A percentile compares a stretch with the other conserved stretches of the same genome.
phyloP scores from a whole-genome alignment of 2,329 filamentous ascomycete species.

The Phialocephala subalpina region DNA sequence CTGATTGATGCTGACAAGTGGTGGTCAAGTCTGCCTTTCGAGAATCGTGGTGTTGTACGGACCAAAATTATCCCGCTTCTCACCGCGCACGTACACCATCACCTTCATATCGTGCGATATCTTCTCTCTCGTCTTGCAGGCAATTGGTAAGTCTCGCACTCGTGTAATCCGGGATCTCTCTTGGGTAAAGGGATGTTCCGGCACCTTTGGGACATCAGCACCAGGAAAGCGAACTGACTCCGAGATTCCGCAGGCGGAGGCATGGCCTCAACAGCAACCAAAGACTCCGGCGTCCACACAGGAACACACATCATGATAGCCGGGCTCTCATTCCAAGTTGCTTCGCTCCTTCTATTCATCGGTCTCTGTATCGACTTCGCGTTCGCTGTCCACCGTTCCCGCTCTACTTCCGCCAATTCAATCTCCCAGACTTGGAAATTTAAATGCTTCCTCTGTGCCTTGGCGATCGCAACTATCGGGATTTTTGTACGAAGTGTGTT shows the following conservation, averaged over 20 bases:
- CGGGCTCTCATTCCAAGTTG: slow-evolving; percentile 65
- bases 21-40: slow-evolving; percentile 54
- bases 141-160: slow-evolving; percentile 33
- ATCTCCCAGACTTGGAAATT: slow-evolving; percentile 23
- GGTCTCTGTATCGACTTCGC: slow-evolving; percentile 32
- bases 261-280: slow-evolving; percentile 48
- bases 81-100: slow-evolving; percentile 54
- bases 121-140: slow-evolving; percentile 65
- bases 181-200: too few relatives aligned
- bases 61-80: slow-evolving; percentile 52
- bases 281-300: slow-evolving; percentile 42
- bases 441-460: slow-evolving; percentile 33
- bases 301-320: slow-evolving; percentile 65
- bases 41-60: slow-evolving; percentile 55
- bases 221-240: too few relatives aligned
- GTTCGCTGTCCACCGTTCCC: slow-evolving; percentile 24
- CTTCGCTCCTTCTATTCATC: slow-evolving; percentile 50
- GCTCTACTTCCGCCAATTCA: slow-evolving; percentile 12
- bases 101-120: slow-evolving; percentile 69
- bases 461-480: slow-evolving; percentile 57
- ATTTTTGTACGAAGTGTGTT: slow-evolving; percentile 66
- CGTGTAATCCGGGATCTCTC: too few relatives aligned
- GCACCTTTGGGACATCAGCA: too few relatives aligned
- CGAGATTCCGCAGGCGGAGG: slow-evolving; percentile 55
- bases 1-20: too few relatives aligned